Conservation (phyloP, 805 yeast genomes). For the Clavispora phyllophila region DNA sequence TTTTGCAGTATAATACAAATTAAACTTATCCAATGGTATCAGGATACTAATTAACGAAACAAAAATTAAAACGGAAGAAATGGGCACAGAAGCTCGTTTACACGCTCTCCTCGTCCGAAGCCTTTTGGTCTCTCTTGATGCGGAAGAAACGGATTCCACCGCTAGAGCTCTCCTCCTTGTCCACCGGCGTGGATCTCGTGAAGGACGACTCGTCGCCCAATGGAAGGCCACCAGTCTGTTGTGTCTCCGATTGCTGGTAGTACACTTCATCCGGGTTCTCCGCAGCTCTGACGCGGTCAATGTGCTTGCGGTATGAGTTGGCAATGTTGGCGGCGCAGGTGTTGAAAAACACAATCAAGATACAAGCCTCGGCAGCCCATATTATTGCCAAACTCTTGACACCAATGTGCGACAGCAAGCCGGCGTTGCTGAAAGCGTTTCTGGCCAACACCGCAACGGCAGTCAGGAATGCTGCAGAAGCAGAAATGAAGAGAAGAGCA, state of each 20-base stretch:
- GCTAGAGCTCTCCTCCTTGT: conserved; percentile 35
- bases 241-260: conserved; percentile 15
- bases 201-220: conserved; percentile 38
- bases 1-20: not conserved
- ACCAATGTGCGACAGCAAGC: conserved; percentile 46
- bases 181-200: conserved; percentile 33
- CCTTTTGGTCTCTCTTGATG: conserved; percentile 52
- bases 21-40: not conserved
- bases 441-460: conserved; percentile 75
- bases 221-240: conserved; percentile 21
- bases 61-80: not conserved
- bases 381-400: conserved; percentile 54
- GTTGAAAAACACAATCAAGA: conserved; percentile 46
- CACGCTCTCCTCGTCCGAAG: conserved; percentile 41
- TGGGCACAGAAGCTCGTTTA: conserved; percentile 11
- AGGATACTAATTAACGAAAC: not conserved
- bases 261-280: conserved; percentile 17
- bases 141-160: conserved; percentile 75
- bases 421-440: conserved; percentile 54
- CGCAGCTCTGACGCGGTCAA: conserved; percentile 29
- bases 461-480: conserved; percentile 67
- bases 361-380: conserved; percentile 64
- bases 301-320: conserved; percentile 48
- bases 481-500: conserved; percentile 50
- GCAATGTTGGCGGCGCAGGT: conserved; percentile 48